Evolutionary conservation across 2,329 filamentous ascomycete species (phyloP), one percentile per base, ranked within the genome.

Genomic region (Dactylonectria macrodidyma): DNA sequence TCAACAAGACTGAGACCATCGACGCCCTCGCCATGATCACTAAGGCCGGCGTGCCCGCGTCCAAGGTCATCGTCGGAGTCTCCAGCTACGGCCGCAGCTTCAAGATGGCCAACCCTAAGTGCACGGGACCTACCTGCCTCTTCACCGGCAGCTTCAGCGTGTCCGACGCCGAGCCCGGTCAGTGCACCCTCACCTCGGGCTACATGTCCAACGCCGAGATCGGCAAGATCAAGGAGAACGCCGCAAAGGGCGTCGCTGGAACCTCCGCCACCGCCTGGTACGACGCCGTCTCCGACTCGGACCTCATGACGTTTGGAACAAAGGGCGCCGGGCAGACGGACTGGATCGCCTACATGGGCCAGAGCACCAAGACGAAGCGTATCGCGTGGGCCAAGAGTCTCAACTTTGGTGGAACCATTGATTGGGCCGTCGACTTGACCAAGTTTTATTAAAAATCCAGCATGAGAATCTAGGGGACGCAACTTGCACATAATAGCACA

Each of bases 1-100:
- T 83, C 67, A 84, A 84, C 73, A 59, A 76, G 50, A 84, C 82
- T 5, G 81, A 84, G 58, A 82, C 80, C 1, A 44, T 71, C 4
- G 73, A 72, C n/a, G 70, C 82, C 0, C 69, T 84, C 12, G 66
- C 77, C 1, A 83, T 81, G 78, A 73, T 81, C 38, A 81, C 79
- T 1, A 81, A 80, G 55, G 79, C 79, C 1, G 79, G 79, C 3
- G 80, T 80, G 0, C 71, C 76, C 1, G 74, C 79, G 0, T 69
- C 73, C 59, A 82, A 80, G 71, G 51, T 79, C 6, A 60, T 78
- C 12, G 69, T 79, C 16, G 77, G 77, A 5, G 62, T 78, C n/a
- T 67, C 75, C 10, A 72, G 71, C 60, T 79, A 79, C 64, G 77
- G 77, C 19, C 72, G 77, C 3, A 74, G 71, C 59, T 79, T 78